Conservation (phyloP, 2,329 filamentous ascomycete genomes). For the Rugonectria rugulosa region DNA sequence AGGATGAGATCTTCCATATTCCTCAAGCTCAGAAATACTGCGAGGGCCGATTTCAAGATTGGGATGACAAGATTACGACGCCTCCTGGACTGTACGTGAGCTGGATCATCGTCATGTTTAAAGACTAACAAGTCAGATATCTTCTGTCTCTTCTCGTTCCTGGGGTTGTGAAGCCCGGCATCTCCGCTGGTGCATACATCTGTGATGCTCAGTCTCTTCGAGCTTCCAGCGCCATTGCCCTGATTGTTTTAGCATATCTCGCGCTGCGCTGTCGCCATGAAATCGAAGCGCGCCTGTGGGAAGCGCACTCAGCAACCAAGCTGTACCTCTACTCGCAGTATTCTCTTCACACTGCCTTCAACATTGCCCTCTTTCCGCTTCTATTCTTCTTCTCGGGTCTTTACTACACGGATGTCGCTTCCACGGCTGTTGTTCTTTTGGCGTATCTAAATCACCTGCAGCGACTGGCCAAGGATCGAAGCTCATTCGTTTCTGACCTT, state of each 20-base stretch:
- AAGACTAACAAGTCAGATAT: slow-evolving; percentile 48
- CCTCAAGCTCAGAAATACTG: slow-evolving; percentile 93
- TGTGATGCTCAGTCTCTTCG: slow-evolving; percentile 51
- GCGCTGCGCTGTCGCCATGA: slow-evolving; percentile 61
- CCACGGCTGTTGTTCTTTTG: slow-evolving; percentile 76
- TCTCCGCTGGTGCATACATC: slow-evolving; percentile 22
- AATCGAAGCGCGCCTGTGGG: slow-evolving; percentile 54
- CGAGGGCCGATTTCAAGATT: slow-evolving; percentile 73
- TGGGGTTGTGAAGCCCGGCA: slow-evolving; percentile 25
- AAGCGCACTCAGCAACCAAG: slow-evolving; percentile 28
- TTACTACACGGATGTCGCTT: slow-evolving; percentile 93
- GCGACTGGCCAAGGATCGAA: slow-evolving; percentile 47
- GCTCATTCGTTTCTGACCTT: slow-evolving; percentile 50
- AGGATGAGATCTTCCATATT: slow-evolving; percentile 91
- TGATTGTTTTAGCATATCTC: slow-evolving; percentile 51
- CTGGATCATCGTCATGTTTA: background rate
- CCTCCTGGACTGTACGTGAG: slow-evolving; percentile 79
- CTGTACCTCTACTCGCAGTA: slow-evolving; percentile 46
- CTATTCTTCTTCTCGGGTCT: slow-evolving; percentile 95
- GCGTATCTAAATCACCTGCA: slow-evolving; percentile 68
- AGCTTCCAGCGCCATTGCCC: slow-evolving; percentile 54
- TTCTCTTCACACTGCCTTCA: slow-evolving; percentile 71
- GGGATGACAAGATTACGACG: slow-evolving; percentile 98
- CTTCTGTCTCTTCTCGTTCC: slow-evolving; percentile 49
- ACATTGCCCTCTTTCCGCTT: slow-evolving; percentile 85